Base-by-base conservation (phyloP, 2,329 filamentous ascomycete species). In the Neofusicoccum cordaticola region DNA sequence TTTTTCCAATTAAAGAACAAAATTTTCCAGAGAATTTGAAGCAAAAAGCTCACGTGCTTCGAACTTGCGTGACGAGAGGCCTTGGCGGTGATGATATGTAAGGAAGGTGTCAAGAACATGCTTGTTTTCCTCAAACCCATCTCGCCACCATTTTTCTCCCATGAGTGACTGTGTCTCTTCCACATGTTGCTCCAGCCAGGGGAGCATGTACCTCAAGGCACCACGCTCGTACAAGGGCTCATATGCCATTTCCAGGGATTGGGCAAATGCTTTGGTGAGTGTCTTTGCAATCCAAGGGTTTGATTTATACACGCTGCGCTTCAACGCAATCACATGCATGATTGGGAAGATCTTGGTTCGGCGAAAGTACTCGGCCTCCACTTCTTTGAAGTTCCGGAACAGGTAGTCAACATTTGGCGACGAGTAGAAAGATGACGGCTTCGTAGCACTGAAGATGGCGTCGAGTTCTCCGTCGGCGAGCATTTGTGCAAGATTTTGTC, bases 201-300 rank as follows among this genome's bases (percentile, higher is more conserved):
- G 69, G 22, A 71, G 39, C 12, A 71, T 70, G 41, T 71, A 71
- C 35, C 68, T 47, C 50, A 70, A 45, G 1, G 68, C 69, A 12
- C 61, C 60, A 4, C 66, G 51, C 45, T 68, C 65, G 35, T 63
- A 17, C 31, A 71, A 13, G 1, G 66, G 64, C 52, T 69, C 65
- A 56, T 68, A 68, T 12, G 64, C 69, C 35, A 69, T 64, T n/a
- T 71, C 66, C 39, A 68, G 11, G 4, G 66, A 44, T 17, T 65
- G 17, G 5, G 56, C 44, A 47, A 71, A 68, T 13, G 69, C 68
- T 48, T 71, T 70, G 2, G 56, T 64, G 22, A 70, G 63, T n/a
- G 63, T 66, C 44, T 67, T 68, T 22, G 68, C 69, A 39, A 70
- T 65, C 65, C 65, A 70, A 9, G 67, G 66, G 41, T 70, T 68